These are phyloP conservation scores for Tolypocladium cylindrosporum DNA, from an alignment of 2,329 filamentous ascomycete species.

Conservation along the genomic window DNA sequence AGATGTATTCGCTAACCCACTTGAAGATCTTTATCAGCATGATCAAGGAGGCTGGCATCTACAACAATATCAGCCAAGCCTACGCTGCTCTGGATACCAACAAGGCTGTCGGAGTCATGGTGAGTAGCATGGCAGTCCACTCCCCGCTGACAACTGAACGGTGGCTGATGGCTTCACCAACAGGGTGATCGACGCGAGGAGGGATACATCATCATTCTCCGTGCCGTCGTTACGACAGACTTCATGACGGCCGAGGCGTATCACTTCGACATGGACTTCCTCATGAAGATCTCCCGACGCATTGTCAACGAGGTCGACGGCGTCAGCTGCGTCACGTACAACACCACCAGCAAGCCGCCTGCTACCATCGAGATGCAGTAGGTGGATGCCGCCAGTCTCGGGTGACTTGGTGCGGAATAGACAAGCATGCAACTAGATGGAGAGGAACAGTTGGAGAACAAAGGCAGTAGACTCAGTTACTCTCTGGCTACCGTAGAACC, in stretches of 20 bases:
- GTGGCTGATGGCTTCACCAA: neutral
- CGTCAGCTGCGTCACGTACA: conserved; percentile 62
- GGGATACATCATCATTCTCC: conserved; percentile 17
- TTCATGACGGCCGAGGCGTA: conserved; percentile 59
- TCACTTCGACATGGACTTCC: conserved; percentile 53
- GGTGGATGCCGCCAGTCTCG: neutral
- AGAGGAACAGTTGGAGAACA: neutral
- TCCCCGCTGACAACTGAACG: too few species aligned
- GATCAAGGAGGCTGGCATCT: conserved; percentile 63
- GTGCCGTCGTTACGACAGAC: conserved; percentile 4
- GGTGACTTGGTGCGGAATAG: neutral
- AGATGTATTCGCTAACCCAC: neutral
- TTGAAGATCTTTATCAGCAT: conserved; percentile 61
- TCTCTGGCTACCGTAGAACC: neutral
- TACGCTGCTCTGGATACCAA: conserved; percentile 15
- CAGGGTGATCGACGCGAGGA: conserved; percentile 18
- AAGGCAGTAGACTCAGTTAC: neutral
- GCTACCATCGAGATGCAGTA: conserved; percentile 69
- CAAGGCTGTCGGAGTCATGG: conserved; percentile 9
- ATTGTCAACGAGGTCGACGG: conserved; percentile 63
- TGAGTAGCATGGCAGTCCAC: conserved; percentile 22
- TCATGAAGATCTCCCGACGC: conserved; percentile 52
- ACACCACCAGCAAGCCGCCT: conserved; percentile 52
- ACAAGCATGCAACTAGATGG: neutral
- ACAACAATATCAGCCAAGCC: conserved; percentile 41